Conservation (phyloP, 495 filamentous ascomycete species). For the Delitschia confertaspora region DNA sequence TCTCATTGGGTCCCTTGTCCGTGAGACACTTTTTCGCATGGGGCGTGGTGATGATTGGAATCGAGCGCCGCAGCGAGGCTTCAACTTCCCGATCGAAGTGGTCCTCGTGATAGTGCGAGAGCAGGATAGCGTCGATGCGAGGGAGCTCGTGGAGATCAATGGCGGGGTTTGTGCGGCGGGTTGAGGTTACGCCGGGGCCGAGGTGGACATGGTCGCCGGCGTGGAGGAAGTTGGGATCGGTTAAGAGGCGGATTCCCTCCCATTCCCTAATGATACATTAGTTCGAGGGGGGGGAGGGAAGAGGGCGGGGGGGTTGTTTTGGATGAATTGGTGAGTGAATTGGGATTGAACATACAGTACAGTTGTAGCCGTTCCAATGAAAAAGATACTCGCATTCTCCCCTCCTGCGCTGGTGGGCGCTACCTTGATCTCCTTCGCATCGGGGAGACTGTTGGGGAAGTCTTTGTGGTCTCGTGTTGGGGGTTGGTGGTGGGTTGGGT, state of each 20-base stretch:
- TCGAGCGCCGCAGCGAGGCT: conserved; percentile 44
- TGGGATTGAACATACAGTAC: conserved; percentile 40
- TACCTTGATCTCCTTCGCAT: conserved; percentile 37
- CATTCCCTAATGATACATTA: conserved; percentile 41
- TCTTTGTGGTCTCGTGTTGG: conserved; percentile 11
- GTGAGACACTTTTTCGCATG: conserved; percentile 50
- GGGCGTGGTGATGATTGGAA: conserved; percentile 58
- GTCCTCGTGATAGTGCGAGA: conserved; percentile 55
- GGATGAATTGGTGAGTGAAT: background rate
- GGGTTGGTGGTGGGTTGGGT: conserved; percentile 8
- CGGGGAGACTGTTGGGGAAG: conserved; percentile 27
- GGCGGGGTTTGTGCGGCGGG: conserved; percentile 49
- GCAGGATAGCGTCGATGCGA: conserved; percentile 49
- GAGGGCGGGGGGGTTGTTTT: background rate
- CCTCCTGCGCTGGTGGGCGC: conserved; percentile 36
- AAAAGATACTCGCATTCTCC: conserved; percentile 42
- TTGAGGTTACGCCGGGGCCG: conserved; percentile 47
- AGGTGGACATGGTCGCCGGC: conserved; percentile 60
- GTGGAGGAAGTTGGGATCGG: conserved; percentile 63
- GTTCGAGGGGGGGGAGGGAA: background rate
- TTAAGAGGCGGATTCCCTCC: conserved; percentile 54
- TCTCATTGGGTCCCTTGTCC: conserved; percentile 35
- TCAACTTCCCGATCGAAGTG: conserved; percentile 58
- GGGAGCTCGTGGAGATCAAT: conserved; percentile 56
- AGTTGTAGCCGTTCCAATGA: conserved; percentile 60